Base-by-base conservation (phyloP, 139 green algal genomes). In the Dunaliella sp. region DNA sequence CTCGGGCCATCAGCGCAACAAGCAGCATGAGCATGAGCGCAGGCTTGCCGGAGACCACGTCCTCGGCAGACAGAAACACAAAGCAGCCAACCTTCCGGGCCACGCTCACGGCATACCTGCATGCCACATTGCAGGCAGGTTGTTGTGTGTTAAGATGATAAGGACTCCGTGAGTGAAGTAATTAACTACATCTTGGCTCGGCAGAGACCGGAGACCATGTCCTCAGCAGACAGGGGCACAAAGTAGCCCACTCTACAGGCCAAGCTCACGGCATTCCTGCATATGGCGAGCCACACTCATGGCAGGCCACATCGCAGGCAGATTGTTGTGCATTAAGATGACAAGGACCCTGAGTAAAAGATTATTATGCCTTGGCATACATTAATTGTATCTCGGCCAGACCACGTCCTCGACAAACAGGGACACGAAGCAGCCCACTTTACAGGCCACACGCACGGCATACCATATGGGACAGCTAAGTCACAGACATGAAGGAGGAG, bases 1-100 rank as follows among this genome's bases (percentile, higher is more conserved):
- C 84, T 31, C 86, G 36, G 30, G 81, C 84, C 91, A 93, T 93
- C 81, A 94, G 80, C 33, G 81, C 82, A 0, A 90, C 91, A 7
- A 90, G 77, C 58, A 94, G 86, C 85, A 89, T 88, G 25, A 94
- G 80, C 36, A 93, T 88, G 77, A 91, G 90, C 59, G 89, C 89
- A 25, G 88, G 89, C 26, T 90, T 83, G 38, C 87, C 89, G 33
- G 84, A 58, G 36, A 86, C 36, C 32, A 94, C 87, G 84, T 94
- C 91, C 77, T 93, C 88, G 38, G 84, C 88, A 0, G 26, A 58
- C 38, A 94, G 78, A 75, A 91, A 93, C 74, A 93, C 86, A 36
- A 85, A 87, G 84, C 91, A 94, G 25, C 91, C 91, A n/a, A 92
- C 84, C 89, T 91, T 89, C 22, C 87, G 81, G 2, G 87, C 84